Evolutionary conservation across 2,329 filamentous ascomycete species (phyloP), one percentile per base, ranked within the genome.

Genomic region (Sporothrix pseudoabietina): DNA sequence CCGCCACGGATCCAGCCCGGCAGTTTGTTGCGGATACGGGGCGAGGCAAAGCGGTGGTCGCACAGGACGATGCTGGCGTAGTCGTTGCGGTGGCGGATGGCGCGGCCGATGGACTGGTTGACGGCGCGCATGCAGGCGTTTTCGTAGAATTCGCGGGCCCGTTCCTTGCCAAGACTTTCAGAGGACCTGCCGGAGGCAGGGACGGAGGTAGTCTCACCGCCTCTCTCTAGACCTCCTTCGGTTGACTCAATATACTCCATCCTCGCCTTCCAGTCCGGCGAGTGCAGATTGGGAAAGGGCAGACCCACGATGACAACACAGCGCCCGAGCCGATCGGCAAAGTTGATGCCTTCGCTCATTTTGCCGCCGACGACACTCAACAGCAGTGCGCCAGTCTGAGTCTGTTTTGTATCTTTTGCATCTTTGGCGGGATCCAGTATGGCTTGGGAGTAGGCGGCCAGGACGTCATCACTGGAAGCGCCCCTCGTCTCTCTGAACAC

Each of bases 341-440:
- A 99, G 82, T 99, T 99, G 83, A 99, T 99, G 76, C 96, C 96
- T 82, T 99, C 96, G 73, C 93, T 97, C 83, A 99, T 91, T 77
- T 95, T 97, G 16, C 96, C 96, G 72, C 95, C 95, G 2, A 99
- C 91, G 3, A 99, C 94, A 71, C 94, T 94, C 35, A 99, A 87
- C 0, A 99, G 87, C 0, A 98, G 83, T 0, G 92, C 95, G 66
- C 72, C 72, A 16, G 32, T 26, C 26, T 26, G 26, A 26, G 26
- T 79, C 4, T 57, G 69, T 14, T 47, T 65, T 0, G 10, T 12
- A 3, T 19, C 30, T 5, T 10, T 14, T 35, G 35, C 2, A 35
- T 35, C 26, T 26, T 26, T 26, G 55, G n/a, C 12, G 7, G 72
- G 1, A 80, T 85, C 83, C 1, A 88, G 78, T 52, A 98, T 90